Base-by-base conservation (phyloP, 2,329 filamentous ascomycete genomes). In the Aspergillus quadrilineatus region DNA sequence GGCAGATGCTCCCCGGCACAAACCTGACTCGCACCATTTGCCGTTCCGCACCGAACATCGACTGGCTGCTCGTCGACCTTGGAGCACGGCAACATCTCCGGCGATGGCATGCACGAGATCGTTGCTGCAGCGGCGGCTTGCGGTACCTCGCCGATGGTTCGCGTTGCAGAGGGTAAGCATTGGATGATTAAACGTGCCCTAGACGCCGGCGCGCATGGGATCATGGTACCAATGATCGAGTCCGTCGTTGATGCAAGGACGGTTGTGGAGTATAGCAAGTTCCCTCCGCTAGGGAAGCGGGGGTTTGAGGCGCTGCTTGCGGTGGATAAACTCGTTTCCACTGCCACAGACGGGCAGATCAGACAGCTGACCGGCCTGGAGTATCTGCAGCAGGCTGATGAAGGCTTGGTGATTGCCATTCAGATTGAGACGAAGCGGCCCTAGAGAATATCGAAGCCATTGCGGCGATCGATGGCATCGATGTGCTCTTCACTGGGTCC, bases 1-100 rank as follows among this genome's bases (percentile, higher is more conserved):
- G 28, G 45, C 45, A 47, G 14, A 47, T 47, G 45, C 45, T 47
- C 30, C 45, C 43, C 9, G 29, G 29, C 4, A 32, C 45, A 34
- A 47, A 6, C 29, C 45, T 47, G 2, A 15, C 28, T 2, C 15
- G 30, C 2, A 17, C 29, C 28, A 32, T 36, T 6, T 47, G 28
- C 30, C 45, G 45, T 6, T 32, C 14, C 7, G 8, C 29, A 4
- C 6, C 29, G 12, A 22, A 22, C 0, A 79, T 86, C 1, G 86
- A 89, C 66, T 64, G 63, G n/a, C 89, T 86, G 80, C 82, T 90
- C 7, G 76, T 67, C 7, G 65, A 67, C 44, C 63, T 17, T 60
- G 14, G 66, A 68, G 42, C 65, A 69, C n/a, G 66, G 65, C 2
- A 61, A 68, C 29, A 65, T 67, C 26, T 56, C 62, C 9, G 66